Evolutionary conservation across 2,329 filamentous ascomycete genomes (phyloP), one percentile per base, ranked within the genome.

Genomic region (Spiromastix sp.): DNA sequence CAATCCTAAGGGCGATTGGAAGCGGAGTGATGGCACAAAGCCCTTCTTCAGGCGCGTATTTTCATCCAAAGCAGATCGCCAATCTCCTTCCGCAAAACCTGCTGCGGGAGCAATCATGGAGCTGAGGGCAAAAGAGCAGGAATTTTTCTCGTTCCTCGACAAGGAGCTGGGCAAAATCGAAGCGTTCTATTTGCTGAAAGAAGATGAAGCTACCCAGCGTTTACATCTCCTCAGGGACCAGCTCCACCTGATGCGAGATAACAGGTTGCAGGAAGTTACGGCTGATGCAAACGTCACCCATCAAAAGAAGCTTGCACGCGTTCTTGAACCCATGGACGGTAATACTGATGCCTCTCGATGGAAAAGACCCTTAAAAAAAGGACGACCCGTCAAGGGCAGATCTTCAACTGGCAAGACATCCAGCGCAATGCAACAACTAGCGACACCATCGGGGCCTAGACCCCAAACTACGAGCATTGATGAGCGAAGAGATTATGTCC

Each of bases 131-230:
- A 72, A 77, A 12, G 79, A 93, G 56, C 72, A 71, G n/a, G 84
- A 94, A 10, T 96, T 98, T 53, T 89, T 87, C 56, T 61, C 68
- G 0, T 98, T 91, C 50, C 66, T 98, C 35, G 85, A 95, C 48
- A 66, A 65, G 7, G 82, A 98, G 60, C 66, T 98, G 10, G 70
- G 79, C n/a, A 98, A 96, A 60, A 85, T 98, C 8, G 87, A 98
- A 54, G 62, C 67, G 0, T 98, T 98, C 52, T 96, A 96, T 64
- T 78, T 75, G 47, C 64, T 75, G 46, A 95, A 95, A 54, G 91
- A 98, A 54, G 72, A 83, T 18, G 85, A 95, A 53, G 85, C 89
- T 0, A 81, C 77, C 0, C 65, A 79, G 36, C 75, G 87, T 2
- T 64, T 95, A 16, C 63, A 67, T 1, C 57, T 81, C 3, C 67